A percentile compares a stretch with the other conserved stretches of the same genome.
phyloP scores from a whole-genome alignment of 2,329 filamentous ascomycete genomes.

The Calonectria hawksworthii region DNA sequence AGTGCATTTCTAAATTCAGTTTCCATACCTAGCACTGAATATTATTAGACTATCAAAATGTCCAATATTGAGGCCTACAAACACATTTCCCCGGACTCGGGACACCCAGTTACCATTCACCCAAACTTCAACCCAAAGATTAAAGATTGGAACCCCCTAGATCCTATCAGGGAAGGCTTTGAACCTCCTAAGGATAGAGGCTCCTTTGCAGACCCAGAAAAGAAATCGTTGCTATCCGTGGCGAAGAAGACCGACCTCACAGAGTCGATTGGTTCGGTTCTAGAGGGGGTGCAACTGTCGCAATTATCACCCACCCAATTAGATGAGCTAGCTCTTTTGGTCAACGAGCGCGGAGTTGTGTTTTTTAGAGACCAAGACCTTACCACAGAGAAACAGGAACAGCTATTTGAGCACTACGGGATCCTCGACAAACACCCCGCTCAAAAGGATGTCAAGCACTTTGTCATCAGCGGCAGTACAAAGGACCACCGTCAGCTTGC shows the following conservation, averaged over 20 bases:
- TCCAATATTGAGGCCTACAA: slow-evolving; percentile 58
- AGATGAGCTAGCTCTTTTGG: slow-evolving; percentile 64
- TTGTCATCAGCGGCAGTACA: slow-evolving; percentile 59
- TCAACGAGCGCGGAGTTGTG: slow-evolving; percentile 61
- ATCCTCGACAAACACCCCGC: slow-evolving; percentile 61
- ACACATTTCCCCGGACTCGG: slow-evolving; percentile 64
- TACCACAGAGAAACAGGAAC: slow-evolving; percentile 55
- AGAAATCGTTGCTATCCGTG: slow-evolving; percentile 56
- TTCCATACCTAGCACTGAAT: neutral
- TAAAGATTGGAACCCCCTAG: slow-evolving; percentile 38
- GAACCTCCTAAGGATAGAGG: slow-evolving; percentile 49
- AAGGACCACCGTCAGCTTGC: slow-evolving; percentile 60
- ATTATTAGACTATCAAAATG: slow-evolving; percentile 13
- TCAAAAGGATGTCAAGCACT: slow-evolving; percentile 54
- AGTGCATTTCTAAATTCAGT: neutral
- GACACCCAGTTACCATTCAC: slow-evolving; percentile 60
- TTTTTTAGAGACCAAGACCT: slow-evolving; percentile 64
- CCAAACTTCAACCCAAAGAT: slow-evolving; percentile 63
- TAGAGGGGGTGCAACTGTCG: slow-evolving; percentile 59
- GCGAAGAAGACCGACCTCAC: slow-evolving; percentile 57
- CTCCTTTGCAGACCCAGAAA: slow-evolving; percentile 59
- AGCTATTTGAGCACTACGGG: slow-evolving; percentile 64
- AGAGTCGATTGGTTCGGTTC: slow-evolving; percentile 57
- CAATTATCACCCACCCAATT: slow-evolving; percentile 59
- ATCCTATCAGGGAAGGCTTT: slow-evolving; percentile 16